phyloP scores from a whole-genome alignment of 106 monocot genomes.

The Posidonia australis region DNA sequence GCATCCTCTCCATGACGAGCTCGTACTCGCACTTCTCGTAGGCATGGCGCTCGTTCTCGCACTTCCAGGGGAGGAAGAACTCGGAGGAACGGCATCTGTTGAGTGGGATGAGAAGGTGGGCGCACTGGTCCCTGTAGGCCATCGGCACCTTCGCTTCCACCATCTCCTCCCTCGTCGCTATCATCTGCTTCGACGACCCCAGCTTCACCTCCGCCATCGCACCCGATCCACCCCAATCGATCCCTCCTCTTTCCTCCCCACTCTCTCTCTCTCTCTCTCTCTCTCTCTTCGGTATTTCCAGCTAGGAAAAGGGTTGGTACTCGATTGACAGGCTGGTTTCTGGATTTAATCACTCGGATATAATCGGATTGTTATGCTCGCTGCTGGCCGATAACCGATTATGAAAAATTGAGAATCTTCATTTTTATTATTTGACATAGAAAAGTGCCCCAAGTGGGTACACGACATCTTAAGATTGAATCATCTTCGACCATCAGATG shows the following conservation, averaged over 20 bases:
- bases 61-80: constrained; percentile 96
- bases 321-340: no score
- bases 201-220: constrained; percentile 60
- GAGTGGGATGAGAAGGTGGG: constrained; percentile 97
- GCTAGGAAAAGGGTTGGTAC: no score
- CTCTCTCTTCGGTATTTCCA: background rate
- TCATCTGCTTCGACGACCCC: constrained; percentile 95
- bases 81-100: constrained; percentile 90
- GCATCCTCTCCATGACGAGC: constrained; percentile 98
- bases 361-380: no score
- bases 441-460: no score
- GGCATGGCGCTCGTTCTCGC: constrained; percentile 76
- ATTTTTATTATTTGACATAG: no score
- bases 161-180: constrained; percentile 89
- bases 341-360: no score
- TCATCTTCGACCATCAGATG: no score
- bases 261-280: background rate
- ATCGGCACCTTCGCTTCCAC: constrained; percentile 63
- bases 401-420: no score
- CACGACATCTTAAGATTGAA: no score
- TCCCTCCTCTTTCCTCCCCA: no score
- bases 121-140: constrained; percentile 89
- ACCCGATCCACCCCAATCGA: background rate
- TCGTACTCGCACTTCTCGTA: constrained; percentile 99
- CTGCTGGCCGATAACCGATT: no score